Evolutionary conservation across 164 flowering plant genomes (phyloP), one percentile per base, ranked within the genome.

Genomic region (Vitis cinerea): DNA sequence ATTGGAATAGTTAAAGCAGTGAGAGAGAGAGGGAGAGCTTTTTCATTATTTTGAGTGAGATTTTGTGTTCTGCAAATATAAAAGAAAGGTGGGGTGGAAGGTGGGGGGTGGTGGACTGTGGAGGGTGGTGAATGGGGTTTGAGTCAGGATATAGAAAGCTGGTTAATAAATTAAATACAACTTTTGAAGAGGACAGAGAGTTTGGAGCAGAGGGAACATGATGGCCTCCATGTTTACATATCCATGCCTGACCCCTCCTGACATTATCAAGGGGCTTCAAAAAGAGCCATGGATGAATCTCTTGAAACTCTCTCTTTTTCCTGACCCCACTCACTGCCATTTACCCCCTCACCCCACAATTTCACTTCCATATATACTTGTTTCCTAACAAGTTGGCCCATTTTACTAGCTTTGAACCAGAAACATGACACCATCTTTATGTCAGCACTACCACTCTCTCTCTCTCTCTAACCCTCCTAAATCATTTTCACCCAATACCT

Each of bases 151-250:
- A 72, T 63, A 68, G 63, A 81, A 79, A 72, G 77, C 66, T 63
- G 73, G 69, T 72, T 76, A 72, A 51, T 73, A 76, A 79, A 74
- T 68, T 74, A 78, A 75, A 27, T 75, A 51, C 62, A 65, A 71
- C 80, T 76, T 77, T 69, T 16, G 68, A 55, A 50, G 79, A 71
- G 70, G 78, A 75, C 74, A 79, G 50, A 72, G 82, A 61, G 83
- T 82, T 78, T 80, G 83, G 81, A 73, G 74, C 63, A 78, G 77
- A 80, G 88, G 89, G 84, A 70, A 82, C 90, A 87, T 84, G 78
- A 83, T 87, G 88, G 83, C 87, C 83, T 81, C 86, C 86, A 83
- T 86, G 88, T 79, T 86, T 82, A 71, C 83, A 79, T 63, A 71
- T 78, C 76, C 76, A 68, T 82, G 79, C 83, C 78, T 82, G 30